Evolutionary conservation across 345 rosid species (phyloP).

Genomic region (Murraya paniculata): DNA sequence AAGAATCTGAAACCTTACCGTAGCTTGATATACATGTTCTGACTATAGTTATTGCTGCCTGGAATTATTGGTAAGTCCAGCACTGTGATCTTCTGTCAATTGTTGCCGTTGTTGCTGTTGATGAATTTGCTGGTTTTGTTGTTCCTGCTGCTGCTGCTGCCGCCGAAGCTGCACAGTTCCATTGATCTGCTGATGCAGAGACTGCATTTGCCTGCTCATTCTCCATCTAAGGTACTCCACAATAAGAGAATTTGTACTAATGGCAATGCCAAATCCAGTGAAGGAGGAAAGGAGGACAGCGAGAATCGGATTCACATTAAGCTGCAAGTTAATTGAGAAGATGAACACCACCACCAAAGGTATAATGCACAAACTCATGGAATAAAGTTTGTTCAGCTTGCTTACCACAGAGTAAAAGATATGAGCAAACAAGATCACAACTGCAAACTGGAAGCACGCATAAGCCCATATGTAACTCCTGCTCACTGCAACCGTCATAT

Average conservation of each 20-base stretch:
- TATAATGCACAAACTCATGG: neutral
- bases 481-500: conserved; percentile 44
- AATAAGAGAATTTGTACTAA: conserved; percentile 52
- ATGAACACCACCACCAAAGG: neutral
- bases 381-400: conserved; percentile 10
- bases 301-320: conserved; percentile 43
- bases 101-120: conserved; percentile 10
- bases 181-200: conserved; percentile 14
- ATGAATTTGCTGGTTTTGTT: conserved; percentile 6
- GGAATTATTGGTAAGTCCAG: conserved; percentile 10
- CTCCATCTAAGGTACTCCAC: conserved; percentile 55
- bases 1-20: neutral
- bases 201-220: conserved; percentile 29
- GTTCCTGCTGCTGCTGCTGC: conserved; percentile 16
- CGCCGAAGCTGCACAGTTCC: conserved; percentile 26
- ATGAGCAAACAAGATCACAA: conserved; percentile 60
- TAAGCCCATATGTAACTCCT: conserved; percentile 62
- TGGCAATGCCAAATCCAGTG: conserved; percentile 57
- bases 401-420: conserved; percentile 54
- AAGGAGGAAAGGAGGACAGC: conserved; percentile 53
- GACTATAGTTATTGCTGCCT: conserved; percentile 2
- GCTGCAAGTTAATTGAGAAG: conserved; percentile 31
- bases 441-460: conserved; percentile 57
- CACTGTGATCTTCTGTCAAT: conserved; percentile 11
- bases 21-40: neutral